Percentiles rank a stretch among this genome's conserved stretches.
Evolutionary conservation across 352 stramenopile genomes (phyloP).

Genomic region (Phytophthora sojae): DNA sequence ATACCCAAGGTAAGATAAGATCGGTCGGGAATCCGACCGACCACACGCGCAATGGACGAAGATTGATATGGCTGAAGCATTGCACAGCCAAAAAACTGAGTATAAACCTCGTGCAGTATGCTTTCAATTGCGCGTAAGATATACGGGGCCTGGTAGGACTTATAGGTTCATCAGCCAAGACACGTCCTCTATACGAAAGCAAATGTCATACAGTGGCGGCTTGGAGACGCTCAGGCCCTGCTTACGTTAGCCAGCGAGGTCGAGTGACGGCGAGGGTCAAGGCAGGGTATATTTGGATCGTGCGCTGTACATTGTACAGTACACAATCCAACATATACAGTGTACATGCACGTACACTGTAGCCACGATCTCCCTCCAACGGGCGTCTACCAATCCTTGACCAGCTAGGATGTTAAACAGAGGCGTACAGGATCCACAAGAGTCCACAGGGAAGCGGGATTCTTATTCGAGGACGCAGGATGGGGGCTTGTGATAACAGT

Average conservation of each 20-base stretch:
- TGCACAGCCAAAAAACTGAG: background rate
- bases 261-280: background rate
- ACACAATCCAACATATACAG: background rate
- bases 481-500: background rate
- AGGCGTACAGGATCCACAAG: background rate
- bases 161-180: background rate
- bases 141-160: background rate
- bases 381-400: no score
- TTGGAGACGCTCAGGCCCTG: background rate
- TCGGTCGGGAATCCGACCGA: background rate
- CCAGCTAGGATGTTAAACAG: background rate
- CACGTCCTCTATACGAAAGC: background rate
- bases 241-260: background rate
- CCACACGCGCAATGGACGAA: background rate
- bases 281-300: no score
- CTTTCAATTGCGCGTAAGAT: background rate
- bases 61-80: background rate
- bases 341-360: background rate
- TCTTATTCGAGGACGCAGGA: background rate
- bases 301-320: background rate
- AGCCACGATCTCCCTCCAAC: background rate
- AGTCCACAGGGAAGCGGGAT: background rate
- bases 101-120: no score
- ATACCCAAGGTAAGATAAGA: background rate
- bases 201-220: background rate